Percentiles rank a stretch among this genome's conserved stretches.
These are phyloP conservation scores for Ceratocystis destructans DNA, from an alignment of 2,329 filamentous ascomycete genomes.

Conservation along the genomic window DNA sequence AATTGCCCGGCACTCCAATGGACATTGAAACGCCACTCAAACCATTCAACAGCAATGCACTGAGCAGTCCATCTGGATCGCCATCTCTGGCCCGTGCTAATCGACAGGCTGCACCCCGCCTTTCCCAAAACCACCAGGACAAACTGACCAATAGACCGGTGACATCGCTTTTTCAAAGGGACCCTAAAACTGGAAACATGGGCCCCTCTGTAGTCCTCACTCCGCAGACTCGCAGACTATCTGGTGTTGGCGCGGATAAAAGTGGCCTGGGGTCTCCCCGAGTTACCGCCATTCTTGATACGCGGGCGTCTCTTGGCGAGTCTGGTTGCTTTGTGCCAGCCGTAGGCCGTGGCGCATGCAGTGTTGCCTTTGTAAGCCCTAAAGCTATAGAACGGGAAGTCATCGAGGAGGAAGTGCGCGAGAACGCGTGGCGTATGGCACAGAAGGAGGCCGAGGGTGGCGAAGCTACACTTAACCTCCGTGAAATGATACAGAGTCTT, in stretches of 20 bases:
- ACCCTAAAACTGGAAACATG: constrained; percentile 39
- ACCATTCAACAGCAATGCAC: constrained; percentile 6
- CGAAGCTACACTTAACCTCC: constrained; percentile 53
- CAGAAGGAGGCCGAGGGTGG: constrained; percentile 38
- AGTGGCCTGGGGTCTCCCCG: constrained; percentile 62
- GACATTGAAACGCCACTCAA: constrained; percentile 16
- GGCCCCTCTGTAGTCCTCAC: constrained; percentile 53
- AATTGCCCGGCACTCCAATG: constrained; percentile 11
- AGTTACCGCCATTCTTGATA: constrained; percentile 56
- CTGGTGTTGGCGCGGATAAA: constrained; percentile 56
- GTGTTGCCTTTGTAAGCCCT: constrained; percentile 52
- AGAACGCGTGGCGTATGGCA: constrained; percentile 43
- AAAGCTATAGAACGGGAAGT: constrained; percentile 46
- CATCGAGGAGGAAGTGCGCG: constrained; percentile 43
- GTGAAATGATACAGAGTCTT: constrained; percentile 63
- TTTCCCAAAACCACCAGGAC: background rate
- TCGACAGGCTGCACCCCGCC: constrained; percentile 10
- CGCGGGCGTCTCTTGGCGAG: constrained; percentile 58
- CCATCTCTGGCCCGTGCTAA: constrained; percentile 17
- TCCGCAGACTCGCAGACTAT: constrained; percentile 40
- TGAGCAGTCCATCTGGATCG: constrained; percentile 16
- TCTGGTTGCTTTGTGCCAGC: background rate
- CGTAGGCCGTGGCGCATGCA: constrained; percentile 25
- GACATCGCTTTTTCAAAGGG: constrained; percentile 37
- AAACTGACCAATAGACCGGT: background rate